Evolutionary conservation across 1,284 basidiomycete genomes (phyloP), one percentile per base, ranked within the genome.

Genomic region (Ganoderma multipileum): DNA sequence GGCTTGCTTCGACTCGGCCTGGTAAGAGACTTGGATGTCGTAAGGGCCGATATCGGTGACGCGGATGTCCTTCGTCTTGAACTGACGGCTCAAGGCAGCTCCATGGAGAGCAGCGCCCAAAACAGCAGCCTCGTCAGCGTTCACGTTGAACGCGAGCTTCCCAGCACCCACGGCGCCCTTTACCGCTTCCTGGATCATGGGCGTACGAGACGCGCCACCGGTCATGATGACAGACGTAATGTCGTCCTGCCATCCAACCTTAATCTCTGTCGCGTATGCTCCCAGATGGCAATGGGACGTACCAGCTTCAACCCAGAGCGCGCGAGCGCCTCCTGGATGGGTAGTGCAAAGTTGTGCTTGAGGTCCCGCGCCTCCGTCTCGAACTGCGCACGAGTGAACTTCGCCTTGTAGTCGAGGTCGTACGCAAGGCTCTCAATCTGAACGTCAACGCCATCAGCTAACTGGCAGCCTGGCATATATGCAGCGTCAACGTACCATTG

Each of bases 41-140:
- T 92, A 90, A 3, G 86, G 82, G 26, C 81, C 82, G 70, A 93
- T 85, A 77, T 99, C 97, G 23, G 86, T 81, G 36, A 98, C 86
- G 68, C 94, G 93, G 79, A 99, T 94, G 73, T 93, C 91, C 84
- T 99, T 99, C 71, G 97, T 98, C 83, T 95, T 95, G 88, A 98
- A 99, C 78, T 96, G 95, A 50, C 92, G 87, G 76, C 93, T 96
- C 61, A 97, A 87, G 39, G 89, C 88, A 3, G 98, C 98, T 28
- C 96, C 98, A 74, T 98, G 92, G 65, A 98, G 91, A 2, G 95
- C 98, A 5, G 97, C 97, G 82, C 95, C 96, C 64, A 99, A 89
- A 18, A 98, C 97, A 14, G 94, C 94, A 0, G 96, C 95, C 84
- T 99, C 97, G 79, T 99, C 98, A 0, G 97, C 93, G 78, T 99